Evolutionary conservation across 2,329 filamentous ascomycete species (phyloP).

Genomic region (Cytospora piceicola): DNA sequence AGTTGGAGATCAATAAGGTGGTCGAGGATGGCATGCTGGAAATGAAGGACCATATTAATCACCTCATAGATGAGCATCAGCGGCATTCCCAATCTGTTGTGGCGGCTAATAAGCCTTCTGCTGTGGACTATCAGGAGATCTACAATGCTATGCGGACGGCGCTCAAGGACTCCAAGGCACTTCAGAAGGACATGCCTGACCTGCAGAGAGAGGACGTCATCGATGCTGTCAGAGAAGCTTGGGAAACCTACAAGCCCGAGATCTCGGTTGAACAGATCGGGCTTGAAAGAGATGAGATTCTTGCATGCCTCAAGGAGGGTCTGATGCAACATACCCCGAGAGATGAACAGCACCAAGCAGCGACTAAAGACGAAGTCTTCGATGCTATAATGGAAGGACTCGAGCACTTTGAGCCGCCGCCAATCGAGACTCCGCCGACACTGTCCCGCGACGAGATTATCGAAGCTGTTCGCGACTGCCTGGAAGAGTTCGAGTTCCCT

Average conservation of each 20-base stretch:
- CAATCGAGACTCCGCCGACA: conserved; percentile 68
- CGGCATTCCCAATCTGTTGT: conserved; percentile 68
- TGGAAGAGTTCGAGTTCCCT: conserved; percentile 83
- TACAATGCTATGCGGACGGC: conserved; percentile 84
- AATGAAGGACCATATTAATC: conserved; percentile 82
- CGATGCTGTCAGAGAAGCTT: conserved; percentile 83
- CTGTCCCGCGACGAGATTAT: conserved; percentile 84
- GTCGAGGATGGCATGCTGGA: conserved; percentile 80
- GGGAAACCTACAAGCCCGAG: conserved; percentile 93
- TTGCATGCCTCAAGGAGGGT: conserved; percentile 84
- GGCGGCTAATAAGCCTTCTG: conserved; percentile 58
- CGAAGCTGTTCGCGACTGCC: conserved; percentile 79
- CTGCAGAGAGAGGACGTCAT: conserved; percentile 83
- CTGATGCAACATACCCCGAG: conserved; percentile 72
- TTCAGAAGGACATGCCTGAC: conserved; percentile 50
- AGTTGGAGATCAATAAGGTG: conserved; percentile 74
- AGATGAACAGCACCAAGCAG: conserved; percentile 58
- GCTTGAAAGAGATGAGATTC: conserved; percentile 85
- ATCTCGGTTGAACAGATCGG: conserved; percentile 90
- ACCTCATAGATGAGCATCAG: conserved; percentile 75
- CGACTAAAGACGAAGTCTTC: conserved; percentile 83
- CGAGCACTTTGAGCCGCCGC: conserved; percentile 77
- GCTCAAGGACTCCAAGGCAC: conserved; percentile 62
- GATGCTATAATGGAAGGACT: conserved; percentile 84
- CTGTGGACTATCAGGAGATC: conserved; percentile 79